These are phyloP conservation scores for Polytrichum commune DNA, from an alignment of 225 moss, liverwort and hornwort species.

Conservation along the genomic window DNA sequence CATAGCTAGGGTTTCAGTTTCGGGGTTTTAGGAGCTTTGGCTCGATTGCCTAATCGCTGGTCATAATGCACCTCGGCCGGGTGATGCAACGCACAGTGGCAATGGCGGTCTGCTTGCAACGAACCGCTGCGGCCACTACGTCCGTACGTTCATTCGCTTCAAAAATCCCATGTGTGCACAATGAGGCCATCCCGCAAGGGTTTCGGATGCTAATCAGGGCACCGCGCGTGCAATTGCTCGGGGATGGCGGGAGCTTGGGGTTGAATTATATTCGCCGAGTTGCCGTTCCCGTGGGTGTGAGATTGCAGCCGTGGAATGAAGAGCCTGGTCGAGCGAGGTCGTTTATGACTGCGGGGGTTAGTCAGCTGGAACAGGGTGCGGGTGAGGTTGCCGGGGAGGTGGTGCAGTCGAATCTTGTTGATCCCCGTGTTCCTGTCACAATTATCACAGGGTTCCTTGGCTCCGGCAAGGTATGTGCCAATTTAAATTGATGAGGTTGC, in stretches of 20 bases:
- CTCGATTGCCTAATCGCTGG: background rate
- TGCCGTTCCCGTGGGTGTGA: conserved; percentile 19
- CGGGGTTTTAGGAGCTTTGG: background rate
- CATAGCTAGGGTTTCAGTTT: background rate
- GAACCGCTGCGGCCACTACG: conserved; percentile 6
- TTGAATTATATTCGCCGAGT: conserved; percentile 6
- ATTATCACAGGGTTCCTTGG: conserved; percentile 96
- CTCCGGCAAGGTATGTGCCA: conserved; percentile 72
- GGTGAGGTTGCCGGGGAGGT: conserved; percentile 20
- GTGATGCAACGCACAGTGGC: conserved; percentile 27
- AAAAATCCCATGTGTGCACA: conserved; percentile 1
- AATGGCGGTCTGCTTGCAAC: conserved; percentile 31
- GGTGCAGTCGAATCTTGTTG: conserved; percentile 11
- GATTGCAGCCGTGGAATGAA: conserved; percentile 9
- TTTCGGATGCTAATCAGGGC: conserved; percentile 11
- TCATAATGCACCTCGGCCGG: conserved; percentile 22
- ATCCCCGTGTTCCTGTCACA: conserved; percentile 77
- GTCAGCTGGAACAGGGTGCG: conserved; percentile 36
- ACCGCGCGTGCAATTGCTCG: background rate
- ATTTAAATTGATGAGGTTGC: no score
- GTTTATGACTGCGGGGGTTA: conserved; percentile 31
- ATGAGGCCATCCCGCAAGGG: conserved; percentile 4
- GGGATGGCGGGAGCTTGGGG: background rate
- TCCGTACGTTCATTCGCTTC: background rate
- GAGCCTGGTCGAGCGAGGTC: conserved; percentile 6